Base-by-base conservation (phyloP, 2,329 filamentous ascomycete species). In the Metarhizium anisopliae region DNA sequence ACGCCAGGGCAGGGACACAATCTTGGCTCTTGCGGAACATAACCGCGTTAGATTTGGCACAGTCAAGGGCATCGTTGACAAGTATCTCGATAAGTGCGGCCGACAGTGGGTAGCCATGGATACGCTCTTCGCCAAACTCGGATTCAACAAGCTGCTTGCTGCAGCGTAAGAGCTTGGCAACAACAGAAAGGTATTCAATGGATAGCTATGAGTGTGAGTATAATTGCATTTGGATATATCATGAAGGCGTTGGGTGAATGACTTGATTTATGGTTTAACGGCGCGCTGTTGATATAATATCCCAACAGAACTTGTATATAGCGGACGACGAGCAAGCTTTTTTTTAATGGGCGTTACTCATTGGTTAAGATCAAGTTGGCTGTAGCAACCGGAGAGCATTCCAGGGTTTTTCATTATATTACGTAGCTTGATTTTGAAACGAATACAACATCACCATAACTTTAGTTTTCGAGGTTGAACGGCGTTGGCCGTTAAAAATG, bases 91-190 rank as follows among this genome's bases (percentile, higher is more conserved):
- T 66, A 94, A 93, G 74, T 95, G 91, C 70, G 92, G 92, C 30
- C 78, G 90, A 63, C 88, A 91, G 71, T 96, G 90, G 90, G 92
- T 96, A 53, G 87, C 90, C 62, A 96, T 96, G 92, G 90, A 94
- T 71, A 85, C 78, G 61, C 72, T 96, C 60, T 96, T 96, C 77
- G 80, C 82, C 29, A 85, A 84, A 70, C 64, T 86, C 45, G 83
- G 83, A 10, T 82, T 84, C 65, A 72, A 69, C 61, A 71, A 71
- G 61, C 53, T 65, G 47, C 36, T 65, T 53, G 57, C 57, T 14
- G 52, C 53, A 14, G 56, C 47, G 35, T 59, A 43, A 55, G 47
- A 5, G 51, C 20, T 45, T 52, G 43, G 52, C 20, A 56, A 7
- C n/a, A 18, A 14, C 14, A 20, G 14, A 10, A 30, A 32, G 13